Conservation (phyloP, 306 rosid genomes). For the Acmispon strigosus region DNA sequence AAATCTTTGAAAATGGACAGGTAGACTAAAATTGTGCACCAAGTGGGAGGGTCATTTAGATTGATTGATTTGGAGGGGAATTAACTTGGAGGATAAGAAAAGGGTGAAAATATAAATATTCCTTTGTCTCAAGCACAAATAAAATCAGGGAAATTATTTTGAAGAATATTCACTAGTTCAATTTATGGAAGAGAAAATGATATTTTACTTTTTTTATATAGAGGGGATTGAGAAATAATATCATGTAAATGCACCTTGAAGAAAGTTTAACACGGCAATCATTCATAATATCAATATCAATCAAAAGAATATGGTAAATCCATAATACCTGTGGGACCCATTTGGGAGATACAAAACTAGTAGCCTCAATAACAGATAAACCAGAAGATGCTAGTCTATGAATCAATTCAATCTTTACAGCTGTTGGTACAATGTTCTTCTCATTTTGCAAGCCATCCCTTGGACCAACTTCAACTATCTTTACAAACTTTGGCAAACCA, state of each 20-base stretch:
- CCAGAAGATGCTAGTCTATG: slow-evolving; percentile 66
- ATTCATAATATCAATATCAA: slow-evolving; percentile 1
- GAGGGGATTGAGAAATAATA: not conserved
- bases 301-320: not conserved
- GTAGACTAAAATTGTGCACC: not conserved
- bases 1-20: not conserved
- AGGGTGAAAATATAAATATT: not conserved
- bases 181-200: not conserved
- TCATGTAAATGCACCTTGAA: slow-evolving; percentile 5
- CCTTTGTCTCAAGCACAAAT: not conserved
- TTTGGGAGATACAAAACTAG: slow-evolving; percentile 96
- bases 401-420: slow-evolving; percentile 72
- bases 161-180: not conserved
- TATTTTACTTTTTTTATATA: too few species aligned
- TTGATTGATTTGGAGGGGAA: not conserved
- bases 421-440: slow-evolving; percentile 64
- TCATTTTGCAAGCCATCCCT: slow-evolving; percentile 96
- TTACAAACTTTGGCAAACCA: slow-evolving; percentile 63
- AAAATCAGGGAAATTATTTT: not conserved
- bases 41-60: not conserved
- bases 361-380: slow-evolving; percentile 78
- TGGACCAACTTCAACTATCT: slow-evolving; percentile 96
- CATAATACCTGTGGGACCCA: slow-evolving; percentile 88
- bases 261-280: not conserved
- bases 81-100: not conserved